Percentiles rank a stretch among this genome's conserved stretches.
These are phyloP conservation scores for Fibroporia radiculosa DNA, from an alignment of 768 basidiomycete species.

Conservation along the genomic window DNA sequence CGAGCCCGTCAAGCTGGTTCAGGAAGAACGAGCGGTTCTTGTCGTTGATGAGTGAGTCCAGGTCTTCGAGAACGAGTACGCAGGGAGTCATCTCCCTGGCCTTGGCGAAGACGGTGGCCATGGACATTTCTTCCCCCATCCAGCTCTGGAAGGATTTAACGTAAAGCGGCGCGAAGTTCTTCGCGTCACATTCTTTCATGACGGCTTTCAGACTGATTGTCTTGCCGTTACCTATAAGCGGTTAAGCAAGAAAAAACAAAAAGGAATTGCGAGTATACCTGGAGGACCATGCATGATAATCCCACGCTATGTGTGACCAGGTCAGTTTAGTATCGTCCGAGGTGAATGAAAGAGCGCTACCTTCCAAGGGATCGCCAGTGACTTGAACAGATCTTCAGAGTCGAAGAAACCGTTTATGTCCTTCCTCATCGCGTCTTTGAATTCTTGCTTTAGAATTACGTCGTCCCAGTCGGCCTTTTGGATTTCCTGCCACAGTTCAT, in stretches of 20 bases:
- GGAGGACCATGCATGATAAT: slow-evolving; percentile 81
- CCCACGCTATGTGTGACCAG: slow-evolving; percentile 50
- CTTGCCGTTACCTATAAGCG: slow-evolving; percentile 63
- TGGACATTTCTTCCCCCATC: slow-evolving; percentile 57
- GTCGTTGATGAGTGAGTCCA: slow-evolving; percentile 78
- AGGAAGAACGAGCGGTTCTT: slow-evolving; percentile 80
- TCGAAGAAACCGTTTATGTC: slow-evolving; percentile 77
- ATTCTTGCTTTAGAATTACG: slow-evolving; percentile 61
- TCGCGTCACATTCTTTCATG: slow-evolving; percentile 63
- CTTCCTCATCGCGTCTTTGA: slow-evolving; percentile 61
- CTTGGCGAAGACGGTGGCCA: slow-evolving; percentile 61
- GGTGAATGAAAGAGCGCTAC: slow-evolving; percentile 28
- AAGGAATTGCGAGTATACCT: slow-evolving; percentile 27
- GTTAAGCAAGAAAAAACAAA: background rate
- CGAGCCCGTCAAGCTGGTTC: slow-evolving; percentile 77
- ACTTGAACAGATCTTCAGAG: slow-evolving; percentile 67
- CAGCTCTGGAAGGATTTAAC: slow-evolving; percentile 73
- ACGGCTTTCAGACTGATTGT: slow-evolving; percentile 78
- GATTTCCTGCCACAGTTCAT: slow-evolving; percentile 43
- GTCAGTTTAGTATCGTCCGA: background rate
- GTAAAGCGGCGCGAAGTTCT: slow-evolving; percentile 63
- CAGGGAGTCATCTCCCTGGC: slow-evolving; percentile 68
- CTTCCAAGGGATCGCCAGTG: slow-evolving; percentile 80
- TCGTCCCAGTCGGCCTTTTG: slow-evolving; percentile 62
- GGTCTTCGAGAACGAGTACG: slow-evolving; percentile 54